A percentile compares a stretch with the other conserved stretches of the same genome.
Conservation (phyloP, 805 yeast species). For the Zygotorulaspora chibaensis region DNA sequence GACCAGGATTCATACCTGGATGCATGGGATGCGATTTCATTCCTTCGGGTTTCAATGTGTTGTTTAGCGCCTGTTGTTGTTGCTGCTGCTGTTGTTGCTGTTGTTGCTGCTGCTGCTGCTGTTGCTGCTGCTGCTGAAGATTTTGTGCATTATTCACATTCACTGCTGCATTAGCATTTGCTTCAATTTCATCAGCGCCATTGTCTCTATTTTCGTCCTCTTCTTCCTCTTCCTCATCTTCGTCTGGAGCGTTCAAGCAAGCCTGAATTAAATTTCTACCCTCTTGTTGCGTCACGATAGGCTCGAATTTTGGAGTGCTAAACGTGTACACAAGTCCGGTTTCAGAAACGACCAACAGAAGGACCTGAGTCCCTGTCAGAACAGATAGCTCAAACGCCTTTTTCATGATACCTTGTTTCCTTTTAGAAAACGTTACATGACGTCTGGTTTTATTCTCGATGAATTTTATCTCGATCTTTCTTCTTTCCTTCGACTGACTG, state of each 20-base stretch:
- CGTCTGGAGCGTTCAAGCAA: slow-evolving; percentile 95
- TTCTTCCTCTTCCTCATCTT: slow-evolving; percentile 63
- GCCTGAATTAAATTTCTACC: slow-evolving; percentile 97
- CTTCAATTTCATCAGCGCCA: not conserved
- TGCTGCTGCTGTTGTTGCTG: slow-evolving; percentile 15
- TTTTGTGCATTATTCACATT: slow-evolving; percentile 10
- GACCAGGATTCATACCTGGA: slow-evolving; percentile 9
- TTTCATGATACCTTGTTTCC: slow-evolving; percentile 99
- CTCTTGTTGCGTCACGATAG: slow-evolving; percentile 93
- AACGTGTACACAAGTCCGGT: slow-evolving; percentile 98
- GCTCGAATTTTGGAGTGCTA: slow-evolving; percentile 98
- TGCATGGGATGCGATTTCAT: slow-evolving; percentile 13
- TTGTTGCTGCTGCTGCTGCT: slow-evolving; percentile 11
- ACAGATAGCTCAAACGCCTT: slow-evolving; percentile 98
- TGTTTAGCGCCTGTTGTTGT: slow-evolving; percentile 19
- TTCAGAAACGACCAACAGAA: slow-evolving; percentile 90
- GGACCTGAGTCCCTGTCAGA: slow-evolving; percentile 94
- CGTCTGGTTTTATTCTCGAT: slow-evolving; percentile 97
- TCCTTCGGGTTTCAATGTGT: slow-evolving; percentile 13
- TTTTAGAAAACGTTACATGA: slow-evolving; percentile 95
- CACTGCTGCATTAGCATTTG: slow-evolving; percentile 7
- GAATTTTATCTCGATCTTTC: slow-evolving; percentile 95
- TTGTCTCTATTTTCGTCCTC: slow-evolving; percentile 38
- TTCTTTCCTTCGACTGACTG: slow-evolving; percentile 48
- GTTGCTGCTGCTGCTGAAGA: slow-evolving; percentile 23